These are phyloP conservation scores for Sporisorium reilianum DNA, from an alignment of 1,284 basidiomycete genomes.

Conservation along the genomic window DNA sequence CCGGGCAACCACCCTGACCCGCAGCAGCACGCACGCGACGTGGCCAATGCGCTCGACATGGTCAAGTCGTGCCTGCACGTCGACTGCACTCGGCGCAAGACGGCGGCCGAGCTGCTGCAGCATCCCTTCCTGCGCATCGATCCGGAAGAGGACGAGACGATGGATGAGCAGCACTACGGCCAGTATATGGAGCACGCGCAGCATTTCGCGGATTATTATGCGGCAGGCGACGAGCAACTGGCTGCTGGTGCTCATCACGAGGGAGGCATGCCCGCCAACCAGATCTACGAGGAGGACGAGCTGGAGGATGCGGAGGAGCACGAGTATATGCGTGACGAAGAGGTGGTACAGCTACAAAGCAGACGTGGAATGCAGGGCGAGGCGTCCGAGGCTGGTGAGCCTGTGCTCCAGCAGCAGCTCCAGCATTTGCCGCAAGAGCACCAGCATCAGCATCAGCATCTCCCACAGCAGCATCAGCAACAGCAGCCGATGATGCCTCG, in stretches of 20 bases:
- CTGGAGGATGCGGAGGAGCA: conserved; percentile 27
- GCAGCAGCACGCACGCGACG: conserved; percentile 51
- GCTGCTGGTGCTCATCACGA: conserved; percentile 8
- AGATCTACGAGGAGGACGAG: conserved; percentile 25
- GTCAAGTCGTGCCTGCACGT: conserved; percentile 60
- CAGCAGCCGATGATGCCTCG: not conserved
- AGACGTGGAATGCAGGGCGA: conserved; percentile 24
- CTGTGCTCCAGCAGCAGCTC: not conserved
- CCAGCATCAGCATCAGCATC: conserved; percentile 1
- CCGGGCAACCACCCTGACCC: conserved; percentile 58
- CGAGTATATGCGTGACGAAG: conserved; percentile 17
- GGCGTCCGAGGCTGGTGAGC: conserved; percentile 16
- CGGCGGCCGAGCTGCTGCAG: conserved; percentile 55
- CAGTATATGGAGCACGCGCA: conserved; percentile 17
- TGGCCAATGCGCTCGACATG: conserved; percentile 62
- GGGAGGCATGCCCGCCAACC: not conserved
- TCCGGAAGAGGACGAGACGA: conserved; percentile 22
- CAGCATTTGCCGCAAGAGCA: conserved; percentile 11
- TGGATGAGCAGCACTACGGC: conserved; percentile 16
- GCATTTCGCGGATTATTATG: conserved; percentile 40
- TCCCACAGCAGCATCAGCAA: conserved; percentile 5
- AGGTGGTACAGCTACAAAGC: conserved; percentile 35
- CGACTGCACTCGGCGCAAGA: conserved; percentile 63
- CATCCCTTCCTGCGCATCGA: conserved; percentile 59
- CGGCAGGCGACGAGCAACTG: conserved; percentile 15